Percentiles rank a stretch among this genome's conserved stretches.
These are phyloP conservation scores for Knoxdaviesia proteae DNA, from an alignment of 2,329 filamentous ascomycete genomes.

Conservation along the genomic window DNA sequence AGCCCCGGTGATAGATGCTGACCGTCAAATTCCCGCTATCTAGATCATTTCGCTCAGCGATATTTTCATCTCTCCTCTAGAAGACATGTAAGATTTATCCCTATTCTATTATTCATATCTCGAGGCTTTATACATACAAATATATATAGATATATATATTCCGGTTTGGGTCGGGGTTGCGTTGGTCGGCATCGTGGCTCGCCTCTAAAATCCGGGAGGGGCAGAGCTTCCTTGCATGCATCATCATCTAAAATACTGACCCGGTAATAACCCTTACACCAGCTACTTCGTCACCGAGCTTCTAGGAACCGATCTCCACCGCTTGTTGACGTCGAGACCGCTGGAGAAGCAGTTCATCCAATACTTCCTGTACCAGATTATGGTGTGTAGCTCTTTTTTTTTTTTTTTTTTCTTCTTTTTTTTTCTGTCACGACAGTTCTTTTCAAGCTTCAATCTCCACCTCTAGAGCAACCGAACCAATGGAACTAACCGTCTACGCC, in stretches of 20 bases:
- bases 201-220: too few species aligned
- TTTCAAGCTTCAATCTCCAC: too few species aligned
- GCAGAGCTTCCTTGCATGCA: too few species aligned
- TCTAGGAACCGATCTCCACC: conserved; percentile 87
- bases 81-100: conserved; percentile 64
- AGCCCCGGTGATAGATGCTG: conserved; percentile 3
- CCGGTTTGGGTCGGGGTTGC: too few species aligned
- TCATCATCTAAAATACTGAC: too few species aligned
- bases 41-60: conserved; percentile 95
- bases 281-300: conserved; percentile 98
- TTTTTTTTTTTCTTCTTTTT: too few species aligned
- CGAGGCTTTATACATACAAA: background rate
- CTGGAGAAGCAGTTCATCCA: conserved; percentile 99
- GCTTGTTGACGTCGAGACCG: conserved; percentile 80
- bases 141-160: background rate
- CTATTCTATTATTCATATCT: conserved; percentile 2
- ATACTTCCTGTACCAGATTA: conserved; percentile 98
- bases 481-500: conserved; percentile 4
- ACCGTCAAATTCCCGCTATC: conserved; percentile 5
- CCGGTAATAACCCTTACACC: conserved; percentile 1
- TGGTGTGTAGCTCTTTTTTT: conserved; percentile 37
- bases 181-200: too few species aligned
- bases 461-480: too few species aligned
- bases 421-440: too few species aligned
- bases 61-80: conserved; percentile 96